Evolutionary conservation across 2,329 filamentous ascomycete species (phyloP).

Genomic region (Dothidotthia symphoricarpi): DNA sequence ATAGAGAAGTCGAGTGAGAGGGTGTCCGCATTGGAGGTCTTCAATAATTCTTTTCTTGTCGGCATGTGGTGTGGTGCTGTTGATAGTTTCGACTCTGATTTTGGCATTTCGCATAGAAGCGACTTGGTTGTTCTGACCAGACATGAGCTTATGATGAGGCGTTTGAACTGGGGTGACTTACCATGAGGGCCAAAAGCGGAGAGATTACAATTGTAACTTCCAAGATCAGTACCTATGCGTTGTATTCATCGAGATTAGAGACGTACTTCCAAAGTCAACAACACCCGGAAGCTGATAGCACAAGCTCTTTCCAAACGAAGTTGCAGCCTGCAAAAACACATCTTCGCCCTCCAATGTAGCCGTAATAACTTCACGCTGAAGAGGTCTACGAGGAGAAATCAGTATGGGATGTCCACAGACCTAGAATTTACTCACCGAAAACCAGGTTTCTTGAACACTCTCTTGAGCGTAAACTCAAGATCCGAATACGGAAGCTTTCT

Average conservation of each 20-base stretch:
- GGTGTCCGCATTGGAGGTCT: constrained; percentile 86
- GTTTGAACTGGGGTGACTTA: constrained; percentile 38
- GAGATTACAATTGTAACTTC: constrained; percentile 87
- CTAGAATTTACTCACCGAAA: constrained; percentile 59
- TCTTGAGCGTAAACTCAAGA: constrained; percentile 70
- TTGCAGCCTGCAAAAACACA: constrained; percentile 90
- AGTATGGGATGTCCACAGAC: not conserved
- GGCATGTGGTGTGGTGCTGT: constrained; percentile 69
- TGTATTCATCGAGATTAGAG: not conserved
- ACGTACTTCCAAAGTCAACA: constrained; percentile 78
- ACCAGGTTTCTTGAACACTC: constrained; percentile 69
- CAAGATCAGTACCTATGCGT: constrained; percentile 12
- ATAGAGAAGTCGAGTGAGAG: constrained; percentile 78
- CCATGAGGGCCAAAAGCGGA: constrained; percentile 86
- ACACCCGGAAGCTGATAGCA: constrained; percentile 92
- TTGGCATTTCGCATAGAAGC: constrained; percentile 70
- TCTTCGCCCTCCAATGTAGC: constrained; percentile 79
- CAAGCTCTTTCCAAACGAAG: constrained; percentile 87
- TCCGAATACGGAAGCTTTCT: constrained; percentile 48
- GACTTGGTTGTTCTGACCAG: constrained; percentile 82
- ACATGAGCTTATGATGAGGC: not conserved
- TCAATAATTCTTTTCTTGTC: constrained; percentile 69
- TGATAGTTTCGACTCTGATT: constrained; percentile 80
- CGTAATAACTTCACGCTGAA: constrained; percentile 83
- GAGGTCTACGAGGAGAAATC: constrained; percentile 56